Evolutionary conservation across 2,329 filamentous ascomycete species (phyloP), one percentile per base, ranked within the genome.

Genomic region (Tolypocladium album): DNA sequence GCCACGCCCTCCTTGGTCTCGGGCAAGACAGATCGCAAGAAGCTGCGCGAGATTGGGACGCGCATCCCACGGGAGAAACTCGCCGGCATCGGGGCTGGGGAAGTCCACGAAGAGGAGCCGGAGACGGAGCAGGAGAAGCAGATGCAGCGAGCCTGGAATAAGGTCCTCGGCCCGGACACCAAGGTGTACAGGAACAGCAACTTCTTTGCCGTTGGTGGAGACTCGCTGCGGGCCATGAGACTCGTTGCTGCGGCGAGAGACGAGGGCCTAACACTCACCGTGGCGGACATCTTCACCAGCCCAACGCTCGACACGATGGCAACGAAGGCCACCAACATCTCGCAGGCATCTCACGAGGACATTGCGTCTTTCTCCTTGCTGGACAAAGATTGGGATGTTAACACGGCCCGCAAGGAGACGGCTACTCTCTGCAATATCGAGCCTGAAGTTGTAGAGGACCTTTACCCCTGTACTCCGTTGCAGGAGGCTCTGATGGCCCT

Each of bases 401-500:
- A 72, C 20, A 63, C 65, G 3, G 76, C 76, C 2, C 67, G 70
- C 20, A 59, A 61, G 0, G 76, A 79, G 17, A 74, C 73, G 12
- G 74, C 76, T 7, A 65, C 63, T n/a, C 68, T 78, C 8, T 81
- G 79, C 61, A 69, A 65, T 4, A 65, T 79, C 12, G 67, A 69
- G 1, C 60, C 68, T 8, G 62, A 67, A 1, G 56, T 38, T 20
- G 40, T 82, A 5, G 77, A 82, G 56, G 81, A 85, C 61, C 67
- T 81, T 0, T 84, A 82, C 59, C 81, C 81, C 1, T 82, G 79
- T 68, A 81, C 80, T 0, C 76, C 80, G 0, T 70, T 82, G 1
- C 82, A 85, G 61, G 80, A 82, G 65, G 79, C 77, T 1, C 73
- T 84, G 2, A 78, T 84, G 72, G 79, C 80, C 0, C 67, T 84